Base-by-base conservation (phyloP, 768 basidiomycete species). In the Candolleomyces aberdarensis region DNA sequence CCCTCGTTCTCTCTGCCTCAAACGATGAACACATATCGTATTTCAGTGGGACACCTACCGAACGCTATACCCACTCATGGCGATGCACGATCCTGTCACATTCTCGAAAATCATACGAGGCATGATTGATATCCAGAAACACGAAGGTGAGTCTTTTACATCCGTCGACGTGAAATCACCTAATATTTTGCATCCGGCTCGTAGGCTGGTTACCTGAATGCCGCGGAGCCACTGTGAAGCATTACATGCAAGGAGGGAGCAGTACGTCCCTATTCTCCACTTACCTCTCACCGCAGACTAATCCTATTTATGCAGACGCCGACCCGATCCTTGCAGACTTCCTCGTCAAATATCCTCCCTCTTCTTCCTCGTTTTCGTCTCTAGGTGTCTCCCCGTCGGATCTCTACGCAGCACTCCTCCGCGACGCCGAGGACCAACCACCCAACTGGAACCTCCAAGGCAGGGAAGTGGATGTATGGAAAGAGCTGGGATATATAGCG, bases 191-290 rank as follows among this genome's bases (percentile, higher is more conserved):
- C 39, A 15, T 41, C 40, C 32, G 10, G 49, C 19, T 22, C 22
- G 11, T 59, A 87, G 85, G 86, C 5, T 88, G 85, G 85, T 75
- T 88, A 5, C 86, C 86, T 5, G 85, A 88, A 69, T 86, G 85
- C 65, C 79, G 86, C 57, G 82, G 81, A 50, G 80, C 85, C 3
- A 83, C 83, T 5, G 75, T 74, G 6, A 74, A 74, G 72, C 80
- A 81, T 43, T 83, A 72, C 47, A 80, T 84, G 44, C 85, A 87
- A 67, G 85, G 85, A 13, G 85, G 85, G 31, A 86, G 83, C 64
- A 81, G 85, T 86, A 66, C 60, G 84, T 78, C 26, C 15, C 41
- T 50, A 2, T 6, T 32, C 49, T 20, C 62, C 11, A n/a, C 26
- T 39, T 22, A n/a, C 13, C 14, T 10, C 29, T n/a, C 17, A 6